Conservation (phyloP, 2,329 filamentous ascomycete species). For the Paecilomyces formosus region DNA sequence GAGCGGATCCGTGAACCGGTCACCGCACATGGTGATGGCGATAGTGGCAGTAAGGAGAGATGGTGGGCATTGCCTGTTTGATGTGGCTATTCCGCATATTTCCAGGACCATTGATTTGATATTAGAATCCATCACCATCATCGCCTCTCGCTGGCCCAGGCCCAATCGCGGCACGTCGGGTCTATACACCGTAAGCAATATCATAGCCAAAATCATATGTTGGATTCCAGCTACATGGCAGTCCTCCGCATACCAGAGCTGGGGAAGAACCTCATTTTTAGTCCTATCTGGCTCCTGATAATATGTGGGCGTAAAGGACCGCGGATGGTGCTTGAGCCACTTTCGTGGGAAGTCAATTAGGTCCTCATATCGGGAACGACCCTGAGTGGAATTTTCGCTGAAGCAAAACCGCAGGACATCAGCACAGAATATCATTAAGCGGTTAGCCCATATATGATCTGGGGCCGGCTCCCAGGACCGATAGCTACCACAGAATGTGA, state of each 20-base stretch:
- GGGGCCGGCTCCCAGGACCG: slow-evolving; percentile 41
- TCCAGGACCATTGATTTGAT: slow-evolving; percentile 9
- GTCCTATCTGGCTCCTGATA: slow-evolving; percentile 11
- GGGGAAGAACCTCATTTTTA: slow-evolving; percentile 14
- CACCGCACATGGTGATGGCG: slow-evolving; percentile 23
- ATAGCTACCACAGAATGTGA: slow-evolving; percentile 46
- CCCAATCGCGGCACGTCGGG: slow-evolving; percentile 17
- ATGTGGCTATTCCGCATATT: slow-evolving; percentile 13
- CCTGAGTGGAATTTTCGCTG: slow-evolving; percentile 10
- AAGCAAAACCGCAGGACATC: slow-evolving; percentile 60
- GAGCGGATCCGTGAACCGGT: slow-evolving; percentile 16
- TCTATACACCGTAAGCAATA: slow-evolving; percentile 18
- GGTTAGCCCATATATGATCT: slow-evolving; percentile 54
- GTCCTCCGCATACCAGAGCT: slow-evolving; percentile 18
- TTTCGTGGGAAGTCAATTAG: slow-evolving; percentile 11
- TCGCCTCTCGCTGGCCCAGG: slow-evolving; percentile 8
- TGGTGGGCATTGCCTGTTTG: slow-evolving; percentile 11
- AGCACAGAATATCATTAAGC: slow-evolving; percentile 55
- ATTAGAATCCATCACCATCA: slow-evolving; percentile 4
- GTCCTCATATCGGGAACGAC: slow-evolving; percentile 7
- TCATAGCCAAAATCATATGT: slow-evolving; percentile 15
- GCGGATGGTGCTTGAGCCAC: slow-evolving; percentile 14
- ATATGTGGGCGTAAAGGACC: slow-evolving; percentile 15
- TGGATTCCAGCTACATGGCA: slow-evolving; percentile 16
- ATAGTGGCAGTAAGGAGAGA: slow-evolving; percentile 17